Conservation (phyloP, 371 early-diverging fungal genomes). For the Lichtheimia ramosa region DNA sequence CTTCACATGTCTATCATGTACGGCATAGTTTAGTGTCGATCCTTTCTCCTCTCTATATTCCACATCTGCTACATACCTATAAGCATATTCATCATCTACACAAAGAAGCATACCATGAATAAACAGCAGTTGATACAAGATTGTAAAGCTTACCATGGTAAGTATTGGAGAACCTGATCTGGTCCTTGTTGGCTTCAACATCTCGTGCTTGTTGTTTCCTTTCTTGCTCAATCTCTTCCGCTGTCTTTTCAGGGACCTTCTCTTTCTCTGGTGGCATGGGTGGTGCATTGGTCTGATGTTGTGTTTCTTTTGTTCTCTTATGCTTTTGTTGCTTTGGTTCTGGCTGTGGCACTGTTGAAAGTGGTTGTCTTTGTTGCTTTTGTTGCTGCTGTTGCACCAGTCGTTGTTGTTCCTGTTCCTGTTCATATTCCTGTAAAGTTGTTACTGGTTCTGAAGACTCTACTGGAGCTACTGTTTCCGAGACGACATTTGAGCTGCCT, state of each 20-base stretch:
- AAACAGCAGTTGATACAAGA: too few relatives aligned
- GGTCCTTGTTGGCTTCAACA: slow-evolving; percentile 4
- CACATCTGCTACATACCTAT: slow-evolving; percentile 4
- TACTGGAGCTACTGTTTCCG: too few relatives aligned
- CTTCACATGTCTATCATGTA: slow-evolving; percentile 10
- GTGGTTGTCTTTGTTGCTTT: slow-evolving; percentile 4
- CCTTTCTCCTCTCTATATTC: background rate
- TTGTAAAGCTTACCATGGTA: slow-evolving; percentile 8
- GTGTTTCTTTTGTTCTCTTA: background rate
- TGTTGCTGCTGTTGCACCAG: background rate
- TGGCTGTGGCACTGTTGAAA: background rate
- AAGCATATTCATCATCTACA: slow-evolving; percentile 16
- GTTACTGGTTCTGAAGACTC: background rate
- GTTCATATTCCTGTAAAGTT: background rate
- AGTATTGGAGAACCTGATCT: slow-evolving; percentile 7
- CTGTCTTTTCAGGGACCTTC: slow-evolving; percentile 5
- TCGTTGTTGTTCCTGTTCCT: background rate
- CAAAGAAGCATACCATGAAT: background rate
- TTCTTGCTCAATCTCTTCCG: slow-evolving; percentile 9
- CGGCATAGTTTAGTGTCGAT: background rate
- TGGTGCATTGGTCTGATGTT: background rate
- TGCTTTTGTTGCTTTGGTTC: slow-evolving; percentile 1
- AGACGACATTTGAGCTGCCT: too few relatives aligned
- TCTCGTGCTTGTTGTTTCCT: slow-evolving; percentile 9
- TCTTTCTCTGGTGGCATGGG: background rate